Conservation (phyloP, 371 early-diverging fungal genomes). For the Coemansia sp. region DNA sequence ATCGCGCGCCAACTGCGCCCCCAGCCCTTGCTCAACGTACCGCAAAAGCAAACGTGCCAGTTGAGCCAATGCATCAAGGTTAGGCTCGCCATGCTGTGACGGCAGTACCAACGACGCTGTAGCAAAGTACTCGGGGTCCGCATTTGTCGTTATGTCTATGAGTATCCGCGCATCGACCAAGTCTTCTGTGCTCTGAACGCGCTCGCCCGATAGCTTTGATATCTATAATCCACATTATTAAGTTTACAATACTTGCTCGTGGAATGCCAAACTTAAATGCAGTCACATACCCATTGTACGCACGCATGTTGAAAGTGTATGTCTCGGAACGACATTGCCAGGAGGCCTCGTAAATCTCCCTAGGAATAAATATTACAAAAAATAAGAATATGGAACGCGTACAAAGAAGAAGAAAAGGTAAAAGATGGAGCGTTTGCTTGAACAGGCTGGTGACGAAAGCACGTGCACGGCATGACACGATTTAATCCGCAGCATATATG, state of each 20-base stretch:
- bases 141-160: conserved; percentile 28
- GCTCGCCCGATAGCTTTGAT: conserved; percentile 20
- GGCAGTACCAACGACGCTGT: conserved; percentile 42
- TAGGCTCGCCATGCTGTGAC: conserved; percentile 19
- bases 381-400: too few species aligned
- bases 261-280: not conserved
- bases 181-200: conserved; percentile 11
- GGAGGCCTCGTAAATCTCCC: not conserved
- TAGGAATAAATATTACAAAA: not conserved
- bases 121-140: conserved; percentile 47
- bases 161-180: conserved; percentile 38
- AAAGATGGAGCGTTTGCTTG: not conserved
- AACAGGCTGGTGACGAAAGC: too few species aligned
- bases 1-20: conserved; percentile 23
- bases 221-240: conserved; percentile 10
- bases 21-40: conserved; percentile 39
- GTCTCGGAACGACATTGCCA: conserved; percentile 30
- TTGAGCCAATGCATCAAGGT: conserved; percentile 44
- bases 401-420: not conserved
- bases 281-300: conserved; percentile 29
- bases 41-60: conserved; percentile 41
- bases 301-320: conserved; percentile 37
- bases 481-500: too few species aligned
- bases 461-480: too few species aligned
- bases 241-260: not conserved